A percentile compares a stretch with the other conserved stretches of the same genome.
Conservation (phyloP, 768 basidiomycete genomes). For the Termitomyces sp. region DNA sequence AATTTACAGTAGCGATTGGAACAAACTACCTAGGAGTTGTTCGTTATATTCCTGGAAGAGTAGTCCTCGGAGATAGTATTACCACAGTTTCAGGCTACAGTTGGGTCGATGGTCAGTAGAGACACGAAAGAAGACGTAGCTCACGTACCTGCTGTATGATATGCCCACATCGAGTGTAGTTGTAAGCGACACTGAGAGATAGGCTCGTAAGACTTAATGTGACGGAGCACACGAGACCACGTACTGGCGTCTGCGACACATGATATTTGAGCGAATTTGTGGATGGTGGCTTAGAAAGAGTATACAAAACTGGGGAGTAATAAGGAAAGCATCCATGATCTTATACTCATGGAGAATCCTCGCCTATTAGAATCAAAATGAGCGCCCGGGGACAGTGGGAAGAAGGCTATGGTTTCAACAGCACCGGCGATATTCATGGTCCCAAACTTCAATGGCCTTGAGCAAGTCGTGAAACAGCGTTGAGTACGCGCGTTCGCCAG, state of each 20-base stretch:
- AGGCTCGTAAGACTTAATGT: not conserved
- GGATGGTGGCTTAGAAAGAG: not conserved
- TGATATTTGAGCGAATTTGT: not conserved
- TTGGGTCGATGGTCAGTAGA: not conserved
- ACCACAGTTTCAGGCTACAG: not conserved
- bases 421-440: not conserved
- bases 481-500: not conserved
- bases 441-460: not conserved
- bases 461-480: not conserved
- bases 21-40: not conserved
- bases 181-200: not conserved
- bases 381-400: not conserved
- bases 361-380: not conserved
- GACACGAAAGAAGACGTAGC: not conserved
- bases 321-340: not conserved
- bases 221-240: not conserved
- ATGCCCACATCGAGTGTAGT: not conserved
- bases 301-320: not conserved
- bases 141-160: not conserved
- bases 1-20: constrained; percentile 36
- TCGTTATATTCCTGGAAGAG: not conserved
- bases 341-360: not conserved
- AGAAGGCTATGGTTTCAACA: too few species aligned
- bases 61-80: not conserved
- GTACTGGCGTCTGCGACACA: constrained; percentile 1